A percentile compares a stretch with the other conserved stretches of the same genome.
Conservation (phyloP, 257 asterid species). For the Nicotiana knightiana region DNA sequence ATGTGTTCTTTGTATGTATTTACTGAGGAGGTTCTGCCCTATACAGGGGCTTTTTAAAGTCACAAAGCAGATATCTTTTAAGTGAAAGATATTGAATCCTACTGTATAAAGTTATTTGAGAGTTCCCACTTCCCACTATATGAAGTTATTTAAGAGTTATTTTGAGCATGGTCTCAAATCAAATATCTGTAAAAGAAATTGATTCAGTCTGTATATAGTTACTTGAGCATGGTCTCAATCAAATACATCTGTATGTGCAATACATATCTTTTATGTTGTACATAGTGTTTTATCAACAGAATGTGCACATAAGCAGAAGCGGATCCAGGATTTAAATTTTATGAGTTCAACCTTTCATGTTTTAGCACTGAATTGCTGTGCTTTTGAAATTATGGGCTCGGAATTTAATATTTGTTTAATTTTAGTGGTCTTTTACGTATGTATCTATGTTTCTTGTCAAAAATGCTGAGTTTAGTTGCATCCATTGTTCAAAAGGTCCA, state of each 20-base stretch:
- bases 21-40: background rate
- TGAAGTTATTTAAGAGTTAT: too few species aligned
- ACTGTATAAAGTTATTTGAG: background rate
- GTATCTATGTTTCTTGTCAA: too few species aligned
- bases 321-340: too few species aligned
- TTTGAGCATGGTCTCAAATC: background rate
- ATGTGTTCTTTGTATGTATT: background rate
- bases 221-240: background rate
- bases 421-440: too few species aligned
- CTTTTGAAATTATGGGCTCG: too few species aligned
- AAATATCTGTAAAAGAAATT: background rate
- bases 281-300: background rate
- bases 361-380: too few species aligned
- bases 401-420: too few species aligned
- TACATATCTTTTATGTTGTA: background rate
- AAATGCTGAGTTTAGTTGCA: too few species aligned
- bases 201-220: background rate
- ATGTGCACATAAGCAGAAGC: background rate
- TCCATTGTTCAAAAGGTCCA: too few species aligned
- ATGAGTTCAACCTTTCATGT: too few species aligned
- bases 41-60: background rate
- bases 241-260: background rate
- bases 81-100: background rate
- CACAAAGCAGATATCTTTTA: background rate
- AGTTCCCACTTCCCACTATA: too few species aligned